Base-by-base conservation (phyloP, 2,329 filamentous ascomycete species). In the Aspergillus fijiensis region DNA sequence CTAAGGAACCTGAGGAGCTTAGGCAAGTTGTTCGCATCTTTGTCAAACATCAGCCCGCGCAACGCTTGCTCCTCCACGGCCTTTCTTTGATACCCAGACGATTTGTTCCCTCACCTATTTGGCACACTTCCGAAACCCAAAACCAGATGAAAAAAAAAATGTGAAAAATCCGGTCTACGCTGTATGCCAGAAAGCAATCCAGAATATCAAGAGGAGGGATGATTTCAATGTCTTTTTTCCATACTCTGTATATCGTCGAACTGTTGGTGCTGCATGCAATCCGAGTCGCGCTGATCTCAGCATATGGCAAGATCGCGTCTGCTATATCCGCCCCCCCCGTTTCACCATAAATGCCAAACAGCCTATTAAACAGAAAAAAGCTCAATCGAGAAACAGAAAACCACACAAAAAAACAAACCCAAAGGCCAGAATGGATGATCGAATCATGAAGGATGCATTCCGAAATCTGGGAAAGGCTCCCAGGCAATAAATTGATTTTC, bases 71-170 rank as follows among this genome's bases (percentile, higher is more conserved):
- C 66, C 66, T 65, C 66, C 64, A 67, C 66, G 65, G 61, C 65
- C 56, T 71, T 73, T 67, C 65, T 70, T 74, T 74, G 73, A 75
- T 75, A 75, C 73, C 73, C 73, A 69, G 66, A 70, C 63, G 63
- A 67, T 69, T 64, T 67, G 61, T 63, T 69, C 63, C 67, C 63
- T 66, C 69, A 65, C 65, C 68, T 65, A 57, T 61, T 61, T 62
- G 59, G 64, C 61, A 52, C 60, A 64, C 58, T 60, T 49, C 39
- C 39, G 39, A 45, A 45, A 45, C 6, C 33, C 14, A 45, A 45
- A 45, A 7, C 39, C 14, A 16, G 14, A 16, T 16, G 3, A 45
- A 45, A 42, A 45, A n/a, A n/a, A 42, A 45, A 45, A 45, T 12
- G 39, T 45, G 39, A 45, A 42, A 60, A 60, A 58, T 31, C 49